Conservation (phyloP, 2,329 filamentous ascomycete genomes). For the Ustulina deusta region DNA sequence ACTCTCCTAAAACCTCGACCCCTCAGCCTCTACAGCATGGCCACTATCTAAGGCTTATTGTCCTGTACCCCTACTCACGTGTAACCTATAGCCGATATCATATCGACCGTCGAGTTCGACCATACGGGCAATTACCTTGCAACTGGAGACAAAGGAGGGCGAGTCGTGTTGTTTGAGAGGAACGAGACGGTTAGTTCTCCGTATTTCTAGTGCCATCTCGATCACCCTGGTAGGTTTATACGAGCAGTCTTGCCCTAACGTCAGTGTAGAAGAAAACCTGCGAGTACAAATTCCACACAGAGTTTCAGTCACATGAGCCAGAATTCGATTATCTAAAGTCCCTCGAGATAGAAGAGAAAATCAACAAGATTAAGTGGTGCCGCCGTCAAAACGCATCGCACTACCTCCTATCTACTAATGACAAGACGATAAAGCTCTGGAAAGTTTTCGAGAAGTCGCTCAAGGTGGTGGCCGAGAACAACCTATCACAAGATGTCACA, state of each 20-base stretch:
- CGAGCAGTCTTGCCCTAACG: slow-evolving; percentile 35
- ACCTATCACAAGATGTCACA: slow-evolving; percentile 93
- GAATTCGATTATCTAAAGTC: slow-evolving; percentile 99
- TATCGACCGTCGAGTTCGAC: slow-evolving; percentile 91
- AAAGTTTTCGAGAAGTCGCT: slow-evolving; percentile 99
- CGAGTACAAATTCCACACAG: slow-evolving; percentile 99
- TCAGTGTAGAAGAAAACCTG: slow-evolving; percentile 92
- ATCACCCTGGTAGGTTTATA: not conserved
- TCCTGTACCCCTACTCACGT: slow-evolving; percentile 22
- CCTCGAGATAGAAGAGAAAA: slow-evolving; percentile 99
- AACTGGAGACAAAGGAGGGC: slow-evolving; percentile 89
- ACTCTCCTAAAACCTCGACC: not conserved
- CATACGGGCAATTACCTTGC: slow-evolving; percentile 91
- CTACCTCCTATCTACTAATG: slow-evolving; percentile 97
- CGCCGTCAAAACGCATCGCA: slow-evolving; percentile 97
- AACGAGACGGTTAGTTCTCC: slow-evolving; percentile 85
- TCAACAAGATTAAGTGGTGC: slow-evolving; percentile 99
- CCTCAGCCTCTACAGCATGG: not conserved
- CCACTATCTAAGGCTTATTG: not conserved
- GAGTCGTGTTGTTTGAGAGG: slow-evolving; percentile 87
- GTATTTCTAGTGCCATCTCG: not conserved
- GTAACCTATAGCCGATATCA: slow-evolving; percentile 77
- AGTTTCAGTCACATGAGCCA: slow-evolving; percentile 99
- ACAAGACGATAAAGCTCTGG: slow-evolving; percentile 99
- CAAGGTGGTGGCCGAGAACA: slow-evolving; percentile 99